phyloP scores from a whole-genome alignment of 2,329 filamentous ascomycete genomes.

The Phoma herbarum region DNA sequence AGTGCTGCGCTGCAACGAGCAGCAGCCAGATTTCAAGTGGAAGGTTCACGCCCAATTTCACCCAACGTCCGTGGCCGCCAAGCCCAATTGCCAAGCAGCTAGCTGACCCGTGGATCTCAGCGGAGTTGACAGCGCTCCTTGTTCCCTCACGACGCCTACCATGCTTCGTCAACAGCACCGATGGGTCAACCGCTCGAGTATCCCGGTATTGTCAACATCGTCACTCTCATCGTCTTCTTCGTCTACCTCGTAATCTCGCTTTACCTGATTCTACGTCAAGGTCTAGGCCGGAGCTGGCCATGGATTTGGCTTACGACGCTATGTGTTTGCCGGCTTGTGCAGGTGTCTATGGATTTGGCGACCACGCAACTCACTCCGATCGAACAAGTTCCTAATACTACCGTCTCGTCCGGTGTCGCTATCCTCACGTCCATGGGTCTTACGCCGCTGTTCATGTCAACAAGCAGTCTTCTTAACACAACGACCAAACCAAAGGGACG shows the following conservation, averaged over 20 bases:
- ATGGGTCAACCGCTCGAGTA: constrained; percentile 37
- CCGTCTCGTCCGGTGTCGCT: constrained; percentile 44
- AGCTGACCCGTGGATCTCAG: constrained; percentile 6
- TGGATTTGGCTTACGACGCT: constrained; percentile 47
- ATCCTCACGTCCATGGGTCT: constrained; percentile 49
- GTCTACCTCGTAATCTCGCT: constrained; percentile 42
- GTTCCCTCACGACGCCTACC: constrained; percentile 18
- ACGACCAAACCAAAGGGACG: constrained; percentile 47
- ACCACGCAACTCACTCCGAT: constrained; percentile 42
- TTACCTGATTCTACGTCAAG: constrained; percentile 42
- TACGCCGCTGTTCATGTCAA: constrained; percentile 49
- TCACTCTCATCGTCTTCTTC: constrained; percentile 46
- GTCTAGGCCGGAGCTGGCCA: constrained; percentile 45
- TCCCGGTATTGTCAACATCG: constrained; percentile 45
- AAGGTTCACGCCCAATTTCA: background rate
- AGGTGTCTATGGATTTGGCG: constrained; percentile 49
- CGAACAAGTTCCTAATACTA: constrained; percentile 35
- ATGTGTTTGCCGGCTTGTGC: constrained; percentile 45
- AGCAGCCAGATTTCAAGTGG: background rate
- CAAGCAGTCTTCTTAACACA: constrained; percentile 45
- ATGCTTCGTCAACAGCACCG: constrained; percentile 33
- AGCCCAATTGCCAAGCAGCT: constrained; percentile 4
- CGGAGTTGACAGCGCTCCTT: constrained; percentile 8
- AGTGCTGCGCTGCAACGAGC: background rate
- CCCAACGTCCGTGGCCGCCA: constrained; percentile 6